phyloP scores from a whole-genome alignment of 768 basidiomycete genomes.

The Xerocomus brunneocitrinus region DNA sequence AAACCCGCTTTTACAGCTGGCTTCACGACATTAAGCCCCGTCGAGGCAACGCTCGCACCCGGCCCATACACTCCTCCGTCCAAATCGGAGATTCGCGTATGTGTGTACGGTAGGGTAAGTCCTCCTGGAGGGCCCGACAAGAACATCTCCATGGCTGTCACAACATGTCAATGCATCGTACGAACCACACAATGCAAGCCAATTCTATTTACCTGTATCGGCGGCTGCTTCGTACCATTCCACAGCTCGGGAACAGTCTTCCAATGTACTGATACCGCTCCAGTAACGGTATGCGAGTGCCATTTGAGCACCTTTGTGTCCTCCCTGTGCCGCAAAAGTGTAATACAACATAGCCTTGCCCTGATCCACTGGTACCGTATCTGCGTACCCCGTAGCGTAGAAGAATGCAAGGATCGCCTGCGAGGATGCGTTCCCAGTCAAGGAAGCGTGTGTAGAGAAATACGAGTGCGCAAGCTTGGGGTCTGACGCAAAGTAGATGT shows the following conservation, averaged over 20 bases:
- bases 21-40: conserved; percentile 64
- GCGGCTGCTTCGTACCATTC: conserved; percentile 90
- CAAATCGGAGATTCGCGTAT: conserved; percentile 83
- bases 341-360: conserved; percentile 87
- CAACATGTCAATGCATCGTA: conserved; percentile 1
- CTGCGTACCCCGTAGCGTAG: conserved; percentile 77
- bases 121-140: conserved; percentile 89
- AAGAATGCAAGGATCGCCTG: conserved; percentile 88
- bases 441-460: conserved; percentile 56
- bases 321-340: conserved; percentile 89
- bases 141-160: conserved; percentile 73
- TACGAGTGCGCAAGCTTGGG: conserved; percentile 60
- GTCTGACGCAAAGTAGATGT: conserved; percentile 55
- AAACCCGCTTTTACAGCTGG: conserved; percentile 81
- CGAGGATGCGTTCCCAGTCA: conserved; percentile 80
- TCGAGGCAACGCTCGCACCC: conserved; percentile 91
- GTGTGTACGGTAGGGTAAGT: conserved; percentile 72
- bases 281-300: conserved; percentile 91
- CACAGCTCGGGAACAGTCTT: conserved; percentile 79
- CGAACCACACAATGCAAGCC: conserved; percentile 3
- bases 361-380: conserved; percentile 59
- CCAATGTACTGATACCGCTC: conserved; percentile 89
- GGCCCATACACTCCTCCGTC: conserved; percentile 92
- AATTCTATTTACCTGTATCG: conserved; percentile 60
- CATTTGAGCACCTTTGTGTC: conserved; percentile 87